These are phyloP conservation scores for Phylloporus scabripes DNA, from an alignment of 768 basidiomycete genomes.

Conservation along the genomic window DNA sequence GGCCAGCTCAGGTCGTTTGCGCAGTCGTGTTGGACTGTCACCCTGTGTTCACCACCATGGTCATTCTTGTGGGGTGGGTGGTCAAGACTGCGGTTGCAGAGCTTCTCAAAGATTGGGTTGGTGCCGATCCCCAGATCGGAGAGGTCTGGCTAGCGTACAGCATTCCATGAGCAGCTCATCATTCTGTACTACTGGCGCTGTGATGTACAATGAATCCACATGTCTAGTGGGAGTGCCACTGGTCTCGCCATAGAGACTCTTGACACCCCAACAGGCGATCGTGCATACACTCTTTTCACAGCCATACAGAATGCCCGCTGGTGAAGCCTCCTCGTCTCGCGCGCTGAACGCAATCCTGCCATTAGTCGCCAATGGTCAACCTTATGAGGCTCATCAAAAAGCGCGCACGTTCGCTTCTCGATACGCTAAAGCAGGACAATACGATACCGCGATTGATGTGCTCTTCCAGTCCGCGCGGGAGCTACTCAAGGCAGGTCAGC, in stretches of 20 bases:
- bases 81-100: conserved; percentile 60
- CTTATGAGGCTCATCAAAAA: conserved; percentile 95
- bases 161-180: conserved; percentile 45
- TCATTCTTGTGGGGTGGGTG: conserved; percentile 70
- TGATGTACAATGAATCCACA: neutral
- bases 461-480: conserved; percentile 87
- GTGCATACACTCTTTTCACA: conserved; percentile 1
- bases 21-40: conserved; percentile 74
- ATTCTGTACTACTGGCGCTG: neutral
- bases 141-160: conserved; percentile 80
- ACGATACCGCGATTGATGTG: conserved; percentile 85
- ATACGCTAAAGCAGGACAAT: conserved; percentile 74
- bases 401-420: conserved; percentile 91
- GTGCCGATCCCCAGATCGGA: conserved; percentile 48
- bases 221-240: conserved; percentile 5
- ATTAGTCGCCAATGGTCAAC: conserved; percentile 61
- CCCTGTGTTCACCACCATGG: conserved; percentile 66
- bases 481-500: conserved; percentile 81
- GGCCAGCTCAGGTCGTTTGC: neutral
- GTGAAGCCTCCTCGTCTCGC: conserved; percentile 43
- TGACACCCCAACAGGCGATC: conserved; percentile 12
- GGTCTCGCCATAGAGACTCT: conserved; percentile 13
- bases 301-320: conserved; percentile 22
- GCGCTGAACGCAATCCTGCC: conserved; percentile 75
- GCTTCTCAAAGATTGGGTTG: conserved; percentile 64